Base-by-base conservation (phyloP, 129 eudicot genomes). In the Flaveria robusta region DNA sequence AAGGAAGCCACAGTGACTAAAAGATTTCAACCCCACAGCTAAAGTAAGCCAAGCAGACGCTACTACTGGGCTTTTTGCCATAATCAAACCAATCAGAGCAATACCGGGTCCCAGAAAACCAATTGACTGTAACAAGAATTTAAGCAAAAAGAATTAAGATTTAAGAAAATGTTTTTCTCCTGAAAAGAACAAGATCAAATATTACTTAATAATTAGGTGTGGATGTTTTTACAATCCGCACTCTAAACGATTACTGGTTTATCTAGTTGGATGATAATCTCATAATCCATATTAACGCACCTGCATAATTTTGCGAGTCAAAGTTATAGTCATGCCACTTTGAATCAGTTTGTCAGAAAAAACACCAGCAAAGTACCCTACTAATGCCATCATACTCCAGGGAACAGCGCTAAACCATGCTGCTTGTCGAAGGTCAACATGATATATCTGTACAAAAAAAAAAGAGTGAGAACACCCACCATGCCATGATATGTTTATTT, bases 361-460 rank as follows among this genome's bases (percentile, higher is more conserved):
- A 72, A 90, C 97, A 70, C 96, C 99, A 50, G 92, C 97, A 79
- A 91, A 84, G 83, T 94, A 91, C 42, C 99, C 99, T 20, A 83
- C 81, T 4, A 91, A n/a, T 20, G 97, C 99, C 99, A 94, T 94
- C 99, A 91, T 84, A 80, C 92, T 86, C 99, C 99, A 94, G 5
- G 99, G 99, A 78, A 94, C 94, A 87, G 99, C 99, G 76, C 99
- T 94, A 83, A 94, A 94, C 97, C 99, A 94, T 59, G 99, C 99
- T 47, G 99, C 99, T 82, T 89, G 93, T 81, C 94, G 85, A 62
- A 94, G 99, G 84, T 94, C 96, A 79, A 94, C 97, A 80, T 81
- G 90, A 83, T 94, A 89, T 81, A 94, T 88, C 99, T 94, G 77
- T 78, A 78, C 70, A 50, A 77, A 37, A 65, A 77, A 37, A 65